phyloP scores from a whole-genome alignment of 768 basidiomycete genomes.

The Pleurotus salmoneostramineus region DNA sequence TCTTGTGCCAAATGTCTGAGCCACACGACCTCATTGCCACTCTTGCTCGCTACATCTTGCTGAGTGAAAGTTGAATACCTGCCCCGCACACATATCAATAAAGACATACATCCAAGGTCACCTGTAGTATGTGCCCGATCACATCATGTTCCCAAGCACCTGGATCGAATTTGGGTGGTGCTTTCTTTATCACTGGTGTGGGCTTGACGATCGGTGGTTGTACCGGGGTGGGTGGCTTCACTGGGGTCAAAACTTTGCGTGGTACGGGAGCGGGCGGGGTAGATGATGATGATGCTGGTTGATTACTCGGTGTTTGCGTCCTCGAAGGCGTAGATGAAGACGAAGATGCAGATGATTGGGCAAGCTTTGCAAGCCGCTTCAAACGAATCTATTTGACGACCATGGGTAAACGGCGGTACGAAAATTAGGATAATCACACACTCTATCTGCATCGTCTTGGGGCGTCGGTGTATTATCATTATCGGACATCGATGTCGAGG shows the following conservation, averaged over 20 bases:
- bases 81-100: no score
- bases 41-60: conserved; percentile 57
- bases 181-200: conserved; percentile 46
- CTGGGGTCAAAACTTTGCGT: conserved; percentile 32
- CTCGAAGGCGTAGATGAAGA: conserved; percentile 32
- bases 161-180: conserved; percentile 46
- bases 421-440: conserved; percentile 21
- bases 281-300: conserved; percentile 16
- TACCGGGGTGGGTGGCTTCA: conserved; percentile 26
- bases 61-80: conserved; percentile 15
- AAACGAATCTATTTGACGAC: conserved; percentile 67
- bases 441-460: conserved; percentile 79
- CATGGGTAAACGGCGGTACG: conserved; percentile 6
- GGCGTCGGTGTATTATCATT: conserved; percentile 44
- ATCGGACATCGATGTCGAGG: conserved; percentile 28
- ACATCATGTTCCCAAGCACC: conserved; percentile 72
- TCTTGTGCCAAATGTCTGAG: conserved; percentile 74
- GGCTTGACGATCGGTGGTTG: conserved; percentile 21
- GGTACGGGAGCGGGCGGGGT: conserved; percentile 18
- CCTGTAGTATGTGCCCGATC: conserved; percentile 64
- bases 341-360: conserved; percentile 38
- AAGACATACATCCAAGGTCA: conserved; percentile 71
- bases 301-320: conserved; percentile 21
- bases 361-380: conserved; percentile 84
- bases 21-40: conserved; percentile 73